These are phyloP conservation scores for Prunus davidiana DNA, from an alignment of 306 rosid species.

Conservation along the genomic window DNA sequence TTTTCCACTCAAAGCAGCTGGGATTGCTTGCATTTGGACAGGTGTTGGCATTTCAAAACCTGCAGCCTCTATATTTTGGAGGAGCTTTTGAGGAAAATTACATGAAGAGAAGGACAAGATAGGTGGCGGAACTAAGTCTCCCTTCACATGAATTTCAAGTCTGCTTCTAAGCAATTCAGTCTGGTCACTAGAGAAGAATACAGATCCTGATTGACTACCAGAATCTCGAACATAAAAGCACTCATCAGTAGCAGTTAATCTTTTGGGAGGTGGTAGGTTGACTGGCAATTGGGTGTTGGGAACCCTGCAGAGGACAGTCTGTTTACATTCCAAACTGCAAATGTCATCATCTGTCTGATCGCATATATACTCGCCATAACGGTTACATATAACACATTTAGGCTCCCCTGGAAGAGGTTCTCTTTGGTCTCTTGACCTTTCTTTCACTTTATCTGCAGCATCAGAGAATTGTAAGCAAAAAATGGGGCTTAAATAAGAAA, in stretches of 20 bases:
- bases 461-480: conserved; percentile 15
- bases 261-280: conserved; percentile 31
- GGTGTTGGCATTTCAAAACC: conserved; percentile 82
- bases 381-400: conserved; percentile 64
- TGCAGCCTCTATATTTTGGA: conserved; percentile 67
- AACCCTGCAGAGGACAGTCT: conserved; percentile 41
- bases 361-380: conserved; percentile 81
- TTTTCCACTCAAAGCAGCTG: conserved; percentile 65
- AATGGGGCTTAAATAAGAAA: too few species aligned
- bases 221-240: conserved; percentile 67
- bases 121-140: conserved; percentile 50
- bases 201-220: conserved; percentile 25
- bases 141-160: conserved; percentile 62
- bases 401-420: conserved; percentile 74
- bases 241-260: conserved; percentile 58
- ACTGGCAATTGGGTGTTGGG: conserved; percentile 18
- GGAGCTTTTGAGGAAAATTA: conserved; percentile 62
- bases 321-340: conserved; percentile 87
- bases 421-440: conserved; percentile 61
- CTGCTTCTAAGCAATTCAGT: conserved; percentile 52
- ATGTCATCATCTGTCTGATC: conserved; percentile 79
- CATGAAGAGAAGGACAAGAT: conserved; percentile 55
- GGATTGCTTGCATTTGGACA: conserved; percentile 92
- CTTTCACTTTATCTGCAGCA: conserved; percentile 46
- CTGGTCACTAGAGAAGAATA: conserved; percentile 33